Conservation (phyloP, 139 green algal species). For the Trebouxia sp. region DNA sequence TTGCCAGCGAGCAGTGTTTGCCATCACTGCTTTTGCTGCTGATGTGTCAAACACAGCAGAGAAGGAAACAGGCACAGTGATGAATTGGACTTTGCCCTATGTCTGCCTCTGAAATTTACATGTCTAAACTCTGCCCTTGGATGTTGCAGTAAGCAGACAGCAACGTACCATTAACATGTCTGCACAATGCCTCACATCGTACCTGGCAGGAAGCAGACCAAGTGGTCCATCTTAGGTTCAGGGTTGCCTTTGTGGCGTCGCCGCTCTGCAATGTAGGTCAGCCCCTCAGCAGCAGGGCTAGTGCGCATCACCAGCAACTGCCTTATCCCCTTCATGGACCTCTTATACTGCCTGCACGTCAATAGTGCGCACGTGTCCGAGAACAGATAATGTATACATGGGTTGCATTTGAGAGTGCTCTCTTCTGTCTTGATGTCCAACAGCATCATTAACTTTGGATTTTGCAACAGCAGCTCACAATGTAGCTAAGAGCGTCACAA, state of each 20-base stretch:
- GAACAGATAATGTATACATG: neutral
- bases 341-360: slow-evolving; percentile 51
- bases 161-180: neutral
- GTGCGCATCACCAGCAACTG: slow-evolving; percentile 59
- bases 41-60: neutral
- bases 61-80: neutral
- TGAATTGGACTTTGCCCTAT: neutral
- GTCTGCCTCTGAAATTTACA: neutral
- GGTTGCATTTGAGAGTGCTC: neutral
- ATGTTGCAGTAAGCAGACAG: neutral
- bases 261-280: slow-evolving; percentile 68
- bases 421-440: too few relatives aligned
- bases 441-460: too few relatives aligned
- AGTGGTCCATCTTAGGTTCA: slow-evolving; percentile 75
- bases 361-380: neutral
- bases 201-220: slow-evolving; percentile 85
- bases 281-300: slow-evolving; percentile 43
- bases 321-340: slow-evolving; percentile 62
- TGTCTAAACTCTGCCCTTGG: neutral
- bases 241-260: neutral
- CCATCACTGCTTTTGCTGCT: too few relatives aligned
- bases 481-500: too few relatives aligned
- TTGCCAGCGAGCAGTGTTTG: too few relatives aligned
- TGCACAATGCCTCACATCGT: neutral
- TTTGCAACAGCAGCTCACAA: too few relatives aligned